Base-by-base conservation (phyloP, 1,284 basidiomycete genomes). In the Trametes hirsuta region DNA sequence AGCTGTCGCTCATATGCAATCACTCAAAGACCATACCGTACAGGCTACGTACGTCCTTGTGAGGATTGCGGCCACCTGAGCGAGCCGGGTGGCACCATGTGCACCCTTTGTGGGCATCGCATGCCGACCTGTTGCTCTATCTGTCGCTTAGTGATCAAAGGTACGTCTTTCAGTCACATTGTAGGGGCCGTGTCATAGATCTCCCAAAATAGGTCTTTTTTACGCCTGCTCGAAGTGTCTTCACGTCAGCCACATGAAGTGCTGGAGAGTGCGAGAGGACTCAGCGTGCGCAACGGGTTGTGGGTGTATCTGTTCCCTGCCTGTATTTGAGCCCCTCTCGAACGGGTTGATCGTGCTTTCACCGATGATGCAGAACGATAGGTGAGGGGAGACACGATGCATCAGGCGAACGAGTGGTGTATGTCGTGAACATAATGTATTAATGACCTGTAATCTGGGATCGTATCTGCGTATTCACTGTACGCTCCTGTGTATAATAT, bases 61-160 rank as follows among this genome's bases (percentile, higher is more conserved):
- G 6, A 74, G 76, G 47, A 71, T 68, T 61, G 75, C 67, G 63
- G 65, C 35, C 71, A 34, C 11, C 51, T 59, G 12, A 66, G 63
- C 21, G 57, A 66, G 42, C 58, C 61, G 1, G 59, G 41, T 12
- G 47, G 45, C 1, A 54, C 62, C 3, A 40, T 45, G 11, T 93
- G 89, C 71, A 68, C 74, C 1, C 69, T 74, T 12, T 93, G 90
- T 64, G 75, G 74, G 24, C 72, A 71, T 8, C 72, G 77, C 35
- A 76, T 78, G 51, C 76, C 78, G 67, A 79, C 87, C 0, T 73
- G 75, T 1, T 94, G 92, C 69, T 83, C 88, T 0, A 81, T 93
- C 36, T 94, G 93, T 72, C 82, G 91, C 42, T 78, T 93, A 18
- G 89, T 91, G 4, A 85, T 93, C 59, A 90, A 86, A 82, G 91